A percentile compares a stretch with the other conserved stretches of the same genome.
Conservation (phyloP, 805 yeast species). For the Metschnikowia arizonensis region DNA sequence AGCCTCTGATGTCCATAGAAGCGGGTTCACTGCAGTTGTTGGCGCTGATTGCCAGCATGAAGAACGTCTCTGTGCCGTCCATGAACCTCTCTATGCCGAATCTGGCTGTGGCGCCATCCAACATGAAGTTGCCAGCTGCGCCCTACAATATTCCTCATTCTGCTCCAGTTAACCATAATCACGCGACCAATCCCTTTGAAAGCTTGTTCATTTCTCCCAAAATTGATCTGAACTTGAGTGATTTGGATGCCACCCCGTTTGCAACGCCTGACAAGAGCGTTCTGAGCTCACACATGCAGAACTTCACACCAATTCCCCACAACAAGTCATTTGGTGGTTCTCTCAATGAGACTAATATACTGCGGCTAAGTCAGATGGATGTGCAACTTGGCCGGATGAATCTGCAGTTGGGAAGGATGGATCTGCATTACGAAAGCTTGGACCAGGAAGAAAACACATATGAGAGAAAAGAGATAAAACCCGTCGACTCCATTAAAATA, state of each 20-base stretch:
- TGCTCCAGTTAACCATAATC: neutral
- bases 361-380: neutral
- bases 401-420: neutral
- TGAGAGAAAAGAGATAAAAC: constrained; percentile 18
- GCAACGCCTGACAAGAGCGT: constrained; percentile 14
- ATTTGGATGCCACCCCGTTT: constrained; percentile 17
- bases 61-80: constrained; percentile 3
- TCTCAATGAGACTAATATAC: constrained; percentile 7
- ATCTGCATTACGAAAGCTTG: neutral
- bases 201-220: constrained; percentile 12
- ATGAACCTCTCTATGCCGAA: neutral
- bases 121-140: neutral
- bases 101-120: constrained; percentile 1
- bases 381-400: constrained; percentile 2
- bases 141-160: neutral
- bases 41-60: constrained; percentile 18
- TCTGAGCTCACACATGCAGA: constrained; percentile 4
- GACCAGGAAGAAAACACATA: neutral
- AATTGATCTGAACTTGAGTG: constrained; percentile 8
- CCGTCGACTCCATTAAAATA: constrained; percentile 30
- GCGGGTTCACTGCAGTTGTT: constrained; percentile 15
- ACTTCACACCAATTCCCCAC: constrained; percentile 17
- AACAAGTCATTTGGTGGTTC: constrained; percentile 17
- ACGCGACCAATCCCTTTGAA: constrained; percentile 14
- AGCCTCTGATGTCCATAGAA: constrained; percentile 15